A percentile compares a stretch with the other conserved stretches of the same genome.
phyloP scores from a whole-genome alignment of 73 alveolate genomes.

The Strombidium stylifer region DNA sequence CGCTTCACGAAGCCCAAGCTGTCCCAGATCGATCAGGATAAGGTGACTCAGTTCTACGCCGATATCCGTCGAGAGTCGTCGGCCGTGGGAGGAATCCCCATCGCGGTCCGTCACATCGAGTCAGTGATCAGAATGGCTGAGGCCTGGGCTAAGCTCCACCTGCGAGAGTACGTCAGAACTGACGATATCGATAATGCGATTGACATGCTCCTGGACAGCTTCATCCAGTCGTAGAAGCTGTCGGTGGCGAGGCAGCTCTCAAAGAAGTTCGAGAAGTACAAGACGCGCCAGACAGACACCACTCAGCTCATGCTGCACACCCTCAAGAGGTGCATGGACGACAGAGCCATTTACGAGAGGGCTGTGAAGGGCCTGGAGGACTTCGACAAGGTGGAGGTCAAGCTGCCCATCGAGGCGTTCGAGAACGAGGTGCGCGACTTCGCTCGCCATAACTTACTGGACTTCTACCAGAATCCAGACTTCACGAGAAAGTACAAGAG shows the following conservation, averaged over 20 bases:
- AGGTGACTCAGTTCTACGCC: conserved; percentile 92
- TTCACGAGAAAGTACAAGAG: conserved; percentile 15
- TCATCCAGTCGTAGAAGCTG: conserved; percentile 92
- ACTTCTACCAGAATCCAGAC: conserved; percentile 16
- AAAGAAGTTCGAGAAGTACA: conserved; percentile 82
- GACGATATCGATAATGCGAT: conserved; percentile 96
- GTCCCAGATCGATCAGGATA: conserved; percentile 92
- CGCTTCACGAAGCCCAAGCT: conserved; percentile 89
- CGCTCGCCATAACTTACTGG: not conserved
- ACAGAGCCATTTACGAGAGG: conserved; percentile 56
- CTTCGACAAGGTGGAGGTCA: conserved; percentile 38
- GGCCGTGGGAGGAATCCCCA: conserved; percentile 92
- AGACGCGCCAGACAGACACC: conserved; percentile 75
- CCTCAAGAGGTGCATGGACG: conserved; percentile 75
- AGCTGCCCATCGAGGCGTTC: conserved; percentile 48
- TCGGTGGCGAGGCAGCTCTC: conserved; percentile 91
- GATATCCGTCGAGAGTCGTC: conserved; percentile 90
- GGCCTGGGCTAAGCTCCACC: conserved; percentile 98
- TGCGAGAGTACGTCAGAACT: conserved; percentile 92
- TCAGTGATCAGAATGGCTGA: conserved; percentile 98
- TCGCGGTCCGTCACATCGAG: conserved; percentile 98
- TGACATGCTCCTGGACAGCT: conserved; percentile 93
- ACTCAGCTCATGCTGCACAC: conserved; percentile 73
- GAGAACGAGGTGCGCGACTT: conserved; percentile 72
- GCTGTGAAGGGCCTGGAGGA: conserved; percentile 30